Evolutionary conservation across 106 monocot species (phyloP).

Genomic region (Dendrobium chrysotoxum): DNA sequence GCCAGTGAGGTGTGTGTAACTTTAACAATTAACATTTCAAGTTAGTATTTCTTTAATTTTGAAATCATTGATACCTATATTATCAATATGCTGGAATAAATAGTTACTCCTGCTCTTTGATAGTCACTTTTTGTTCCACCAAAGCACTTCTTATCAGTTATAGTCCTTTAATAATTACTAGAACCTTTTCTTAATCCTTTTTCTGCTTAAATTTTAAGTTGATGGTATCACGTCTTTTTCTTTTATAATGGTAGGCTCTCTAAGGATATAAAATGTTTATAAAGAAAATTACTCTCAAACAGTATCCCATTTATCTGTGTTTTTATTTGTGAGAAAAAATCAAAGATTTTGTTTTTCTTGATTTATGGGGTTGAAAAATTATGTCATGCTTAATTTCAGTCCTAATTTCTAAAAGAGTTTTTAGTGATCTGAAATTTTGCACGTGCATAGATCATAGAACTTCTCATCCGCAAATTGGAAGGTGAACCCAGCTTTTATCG

Average conservation of each 20-base stretch:
- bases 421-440: background rate
- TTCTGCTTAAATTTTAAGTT: background rate
- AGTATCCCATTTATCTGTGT: background rate
- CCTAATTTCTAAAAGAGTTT: background rate
- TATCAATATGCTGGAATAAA: background rate
- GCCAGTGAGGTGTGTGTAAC: slow-evolving; percentile 53
- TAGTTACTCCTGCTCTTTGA: background rate
- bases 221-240: background rate
- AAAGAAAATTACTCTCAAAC: background rate
- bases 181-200: background rate
- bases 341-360: background rate
- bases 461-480: slow-evolving; percentile 79
- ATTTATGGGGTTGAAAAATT: background rate
- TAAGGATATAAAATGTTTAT: background rate
- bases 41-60: background rate
- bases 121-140: background rate
- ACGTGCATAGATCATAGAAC: slow-evolving; percentile 68
- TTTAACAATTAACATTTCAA: background rate
- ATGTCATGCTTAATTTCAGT: background rate
- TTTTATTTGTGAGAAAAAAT: background rate
- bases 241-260: background rate
- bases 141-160: background rate
- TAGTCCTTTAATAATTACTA: background rate
- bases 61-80: background rate
- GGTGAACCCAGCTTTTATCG: slow-evolving; percentile 76